Conservation (phyloP, 164 flowering plant species). For the Aristolochia californica region DNA sequence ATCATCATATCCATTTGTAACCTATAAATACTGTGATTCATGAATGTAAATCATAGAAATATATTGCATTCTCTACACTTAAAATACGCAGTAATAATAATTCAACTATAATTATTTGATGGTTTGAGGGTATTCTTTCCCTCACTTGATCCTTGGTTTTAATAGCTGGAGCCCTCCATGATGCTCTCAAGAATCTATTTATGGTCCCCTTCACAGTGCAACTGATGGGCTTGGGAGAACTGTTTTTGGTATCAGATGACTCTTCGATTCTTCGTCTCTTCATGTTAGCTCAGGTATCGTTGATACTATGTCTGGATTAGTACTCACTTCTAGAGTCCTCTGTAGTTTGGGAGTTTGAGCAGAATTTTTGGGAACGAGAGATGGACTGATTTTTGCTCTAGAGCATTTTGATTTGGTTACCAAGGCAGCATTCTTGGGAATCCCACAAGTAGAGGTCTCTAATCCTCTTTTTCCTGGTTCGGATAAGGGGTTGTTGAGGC, state of each 20-base stretch:
- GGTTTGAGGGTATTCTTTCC: not conserved
- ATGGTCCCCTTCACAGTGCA: constrained; percentile 13
- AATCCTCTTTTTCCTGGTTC: constrained; percentile 1
- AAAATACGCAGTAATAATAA: too few species aligned
- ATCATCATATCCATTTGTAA: too few species aligned
- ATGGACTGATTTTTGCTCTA: not conserved
- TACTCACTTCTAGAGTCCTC: not conserved
- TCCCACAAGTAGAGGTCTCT: not conserved
- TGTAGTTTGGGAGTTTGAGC: not conserved
- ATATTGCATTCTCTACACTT: too few species aligned
- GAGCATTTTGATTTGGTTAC: not conserved
- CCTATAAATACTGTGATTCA: too few species aligned
- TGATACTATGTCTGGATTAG: not conserved
- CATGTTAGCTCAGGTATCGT: not conserved
- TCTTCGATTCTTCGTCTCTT: not conserved
- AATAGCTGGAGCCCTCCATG: constrained; percentile 3
- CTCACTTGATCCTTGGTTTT: not conserved
- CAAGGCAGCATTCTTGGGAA: too few species aligned
- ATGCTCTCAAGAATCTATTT: constrained; percentile 4
- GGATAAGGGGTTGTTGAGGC: constrained; percentile 6
- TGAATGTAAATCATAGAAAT: too few species aligned
- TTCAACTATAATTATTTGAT: not conserved
- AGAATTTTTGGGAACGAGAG: too few species aligned
- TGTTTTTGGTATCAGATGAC: not conserved
- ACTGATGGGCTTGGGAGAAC: constrained; percentile 5